Evolutionary conservation across 768 basidiomycete species (phyloP).

Genomic region (Lentinula detonsa): DNA sequence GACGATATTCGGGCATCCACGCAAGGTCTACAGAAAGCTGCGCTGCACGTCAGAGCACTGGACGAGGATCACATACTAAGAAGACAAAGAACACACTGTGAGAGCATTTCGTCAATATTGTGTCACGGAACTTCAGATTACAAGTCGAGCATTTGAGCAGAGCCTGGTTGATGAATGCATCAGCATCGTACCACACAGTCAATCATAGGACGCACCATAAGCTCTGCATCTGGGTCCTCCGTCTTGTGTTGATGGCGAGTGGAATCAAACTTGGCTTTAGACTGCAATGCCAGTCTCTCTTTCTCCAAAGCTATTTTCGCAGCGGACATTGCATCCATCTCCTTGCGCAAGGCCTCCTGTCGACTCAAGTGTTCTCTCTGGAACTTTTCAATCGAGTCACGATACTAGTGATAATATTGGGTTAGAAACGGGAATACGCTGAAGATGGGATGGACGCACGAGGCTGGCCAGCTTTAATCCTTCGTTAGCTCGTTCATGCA

Average conservation of each 20-base stretch:
- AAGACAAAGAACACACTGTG: conserved; percentile 59
- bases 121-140: conserved; percentile 66
- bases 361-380: conserved; percentile 19
- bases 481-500: neutral
- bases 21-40: conserved; percentile 83
- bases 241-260: conserved; percentile 24
- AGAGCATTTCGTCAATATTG: conserved; percentile 84
- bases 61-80: neutral
- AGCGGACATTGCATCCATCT: neutral
- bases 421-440: neutral
- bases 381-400: conserved; percentile 17
- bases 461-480: neutral
- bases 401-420: neutral
- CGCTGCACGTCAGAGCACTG: neutral
- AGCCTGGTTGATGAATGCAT: conserved; percentile 36
- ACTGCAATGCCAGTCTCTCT: conserved; percentile 4
- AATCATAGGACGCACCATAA: conserved; percentile 42
- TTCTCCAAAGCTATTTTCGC: neutral
- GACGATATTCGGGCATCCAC: conserved; percentile 84
- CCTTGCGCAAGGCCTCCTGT: conserved; percentile 1
- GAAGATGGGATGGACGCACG: neutral
- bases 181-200: neutral
- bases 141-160: conserved; percentile 90
- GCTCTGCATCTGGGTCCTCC: conserved; percentile 45
- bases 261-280: conserved; percentile 13